These are phyloP conservation scores for Colletotrichum plurivorum DNA, from an alignment of 2,329 filamentous ascomycete species.

Conservation along the genomic window DNA sequence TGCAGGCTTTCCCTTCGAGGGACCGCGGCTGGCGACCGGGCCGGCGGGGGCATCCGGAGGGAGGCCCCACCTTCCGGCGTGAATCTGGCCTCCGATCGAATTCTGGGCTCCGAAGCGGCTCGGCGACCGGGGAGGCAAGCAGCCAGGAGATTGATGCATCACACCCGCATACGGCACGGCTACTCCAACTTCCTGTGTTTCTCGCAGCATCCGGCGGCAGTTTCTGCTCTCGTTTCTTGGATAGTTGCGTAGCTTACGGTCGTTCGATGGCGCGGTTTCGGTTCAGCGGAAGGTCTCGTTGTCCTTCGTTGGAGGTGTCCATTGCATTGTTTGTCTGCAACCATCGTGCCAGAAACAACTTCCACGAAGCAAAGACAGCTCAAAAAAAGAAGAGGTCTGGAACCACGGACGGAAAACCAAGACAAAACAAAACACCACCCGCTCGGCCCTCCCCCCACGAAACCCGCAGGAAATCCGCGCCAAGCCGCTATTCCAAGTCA, in stretches of 20 bases:
- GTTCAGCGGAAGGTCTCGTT: neutral
- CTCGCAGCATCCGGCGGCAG: too few relatives aligned
- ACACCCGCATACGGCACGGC: neutral
- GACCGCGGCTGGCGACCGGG: neutral
- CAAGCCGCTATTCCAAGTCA: constrained; percentile 19
- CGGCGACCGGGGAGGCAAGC: neutral
- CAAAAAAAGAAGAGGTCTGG: neutral
- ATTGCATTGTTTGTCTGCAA: neutral
- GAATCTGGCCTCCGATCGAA: neutral
- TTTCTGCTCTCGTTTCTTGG: neutral
- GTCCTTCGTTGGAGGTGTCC: too few relatives aligned
- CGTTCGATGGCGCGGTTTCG: neutral
- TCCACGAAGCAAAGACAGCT: too few relatives aligned
- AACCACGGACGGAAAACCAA: constrained; percentile 17
- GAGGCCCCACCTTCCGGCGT: neutral
- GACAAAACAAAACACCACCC: too few relatives aligned
- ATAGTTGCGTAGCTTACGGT: neutral
- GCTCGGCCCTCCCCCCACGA: constrained; percentile 1
- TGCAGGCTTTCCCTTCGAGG: neutral
- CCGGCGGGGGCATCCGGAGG: neutral
- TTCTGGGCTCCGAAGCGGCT: neutral
- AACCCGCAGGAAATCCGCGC: constrained; percentile 16
- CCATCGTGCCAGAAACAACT: neutral
- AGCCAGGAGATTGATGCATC: neutral
- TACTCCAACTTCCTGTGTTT: too few relatives aligned